These are phyloP conservation scores for Xenoacremonium recifei DNA, from an alignment of 2,329 filamentous ascomycete genomes.

Conservation along the genomic window DNA sequence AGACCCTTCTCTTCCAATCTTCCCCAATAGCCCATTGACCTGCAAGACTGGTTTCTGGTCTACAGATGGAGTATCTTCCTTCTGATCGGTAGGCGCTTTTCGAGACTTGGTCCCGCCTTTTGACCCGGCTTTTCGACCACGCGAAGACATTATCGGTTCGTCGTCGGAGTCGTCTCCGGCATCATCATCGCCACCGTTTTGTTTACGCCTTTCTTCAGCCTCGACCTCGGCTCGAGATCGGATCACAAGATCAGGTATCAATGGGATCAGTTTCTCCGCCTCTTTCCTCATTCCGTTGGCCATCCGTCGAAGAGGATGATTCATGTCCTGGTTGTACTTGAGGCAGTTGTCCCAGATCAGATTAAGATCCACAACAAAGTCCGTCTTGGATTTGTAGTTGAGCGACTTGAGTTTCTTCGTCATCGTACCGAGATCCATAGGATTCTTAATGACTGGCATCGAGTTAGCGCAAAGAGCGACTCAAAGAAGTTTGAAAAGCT, in stretches of 20 bases:
- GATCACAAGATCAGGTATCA: constrained; percentile 91
- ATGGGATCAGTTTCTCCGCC: constrained; percentile 90
- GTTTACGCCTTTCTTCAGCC: constrained; percentile 78
- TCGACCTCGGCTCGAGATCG: constrained; percentile 92
- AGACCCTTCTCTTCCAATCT: constrained; percentile 65
- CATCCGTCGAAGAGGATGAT: constrained; percentile 85
- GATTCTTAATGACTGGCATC: constrained; percentile 78
- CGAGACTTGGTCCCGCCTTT: constrained; percentile 77
- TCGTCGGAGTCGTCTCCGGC: constrained; percentile 91
- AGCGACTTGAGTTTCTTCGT: constrained; percentile 91
- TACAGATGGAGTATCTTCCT: constrained; percentile 74
- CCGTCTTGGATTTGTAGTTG: constrained; percentile 83
- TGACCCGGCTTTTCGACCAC: constrained; percentile 79
- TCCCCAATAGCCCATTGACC: constrained; percentile 61
- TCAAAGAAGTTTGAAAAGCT: constrained; percentile 35
- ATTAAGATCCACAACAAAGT: constrained; percentile 91
- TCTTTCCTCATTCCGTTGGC: constrained; percentile 96
- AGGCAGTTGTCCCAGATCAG: constrained; percentile 97
- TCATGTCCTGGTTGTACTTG: constrained; percentile 88
- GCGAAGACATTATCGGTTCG: constrained; percentile 96
- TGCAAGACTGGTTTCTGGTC: constrained; percentile 74
- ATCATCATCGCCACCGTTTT: constrained; percentile 81
- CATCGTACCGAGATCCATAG: constrained; percentile 97
- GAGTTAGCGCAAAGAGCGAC: constrained; percentile 18
- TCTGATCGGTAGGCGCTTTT: constrained; percentile 69